Evolutionary conservation across 495 filamentous ascomycete species (phyloP), one percentile per base, ranked within the genome.

Genomic region (Podospora sp.): DNA sequence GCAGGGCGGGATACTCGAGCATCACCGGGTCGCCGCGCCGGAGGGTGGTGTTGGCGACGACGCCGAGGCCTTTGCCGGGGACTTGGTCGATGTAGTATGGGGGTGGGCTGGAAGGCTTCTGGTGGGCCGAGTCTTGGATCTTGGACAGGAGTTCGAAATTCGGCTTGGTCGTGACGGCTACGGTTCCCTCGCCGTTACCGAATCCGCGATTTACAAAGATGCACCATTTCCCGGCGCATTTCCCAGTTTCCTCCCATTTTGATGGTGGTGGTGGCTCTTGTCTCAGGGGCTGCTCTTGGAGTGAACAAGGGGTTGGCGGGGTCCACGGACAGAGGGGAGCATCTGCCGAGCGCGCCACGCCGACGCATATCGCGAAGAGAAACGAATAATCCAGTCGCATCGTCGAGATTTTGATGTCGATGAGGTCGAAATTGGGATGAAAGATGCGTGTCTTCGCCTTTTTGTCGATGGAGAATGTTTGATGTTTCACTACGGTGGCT

Each of bases 121-220:
- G n/a, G 20, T 33, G 18, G n/a, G 0, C 20, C 0, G 27, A 5
- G 35, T 29, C 9, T 21, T 69, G 55, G 25, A 72, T 50, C 6
- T 51, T 35, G 14, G 65, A 51, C 21, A 76, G 60, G 8, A 63
- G 65, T 14, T 55, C 24, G n/a, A 75, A 29, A 40, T 68, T 72
- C 12, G 24, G 14, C 1, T 49, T 29, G n/a, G 72, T 74, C 11
- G 73, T 77, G 57, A 76, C 60, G 36, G 72, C 63, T 0, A 73
- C 72, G 40, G 74, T 72, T 11, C 73, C 76, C 14, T 66, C 46
- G 21, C 68, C 72, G 24, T 61, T 36, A 21, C 65, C 70, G 52
- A 75, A 75, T 24, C 62, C 67, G 6, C 21, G 65, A 63, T 75
- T 77, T n/a, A 60, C 60, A 57, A 66, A 73, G 50, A 75, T 61